phyloP scores from a whole-genome alignment of 2,329 filamentous ascomycete species.

The Aureobasidium namibiae region DNA sequence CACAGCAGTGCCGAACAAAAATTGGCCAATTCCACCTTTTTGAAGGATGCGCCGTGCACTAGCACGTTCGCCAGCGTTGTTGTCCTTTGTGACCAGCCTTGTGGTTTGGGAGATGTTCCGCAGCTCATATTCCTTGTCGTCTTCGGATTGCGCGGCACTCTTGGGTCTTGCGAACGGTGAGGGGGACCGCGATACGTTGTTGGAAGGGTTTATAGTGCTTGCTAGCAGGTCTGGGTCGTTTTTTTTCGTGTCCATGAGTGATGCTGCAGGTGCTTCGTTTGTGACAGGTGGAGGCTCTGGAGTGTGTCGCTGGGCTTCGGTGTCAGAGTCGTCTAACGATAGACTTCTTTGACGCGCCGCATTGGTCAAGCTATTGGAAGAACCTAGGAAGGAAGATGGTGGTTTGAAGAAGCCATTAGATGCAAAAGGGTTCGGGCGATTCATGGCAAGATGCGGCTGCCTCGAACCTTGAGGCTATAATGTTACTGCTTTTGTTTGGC shows the following conservation, averaged over 20 bases:
- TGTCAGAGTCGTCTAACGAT: slow-evolving; percentile 32
- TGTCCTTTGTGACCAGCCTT: slow-evolving; percentile 29
- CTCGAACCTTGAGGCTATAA: background rate
- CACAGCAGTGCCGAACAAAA: slow-evolving; percentile 38
- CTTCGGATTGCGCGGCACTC: slow-evolving; percentile 37
- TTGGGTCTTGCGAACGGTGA: slow-evolving; percentile 36
- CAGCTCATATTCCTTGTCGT: slow-evolving; percentile 37
- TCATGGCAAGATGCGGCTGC: slow-evolving; percentile 15
- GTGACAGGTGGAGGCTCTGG: slow-evolving; percentile 15
- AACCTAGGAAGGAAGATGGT: slow-evolving; percentile 29
- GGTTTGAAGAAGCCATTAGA: slow-evolving; percentile 29
- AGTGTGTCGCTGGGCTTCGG: slow-evolving; percentile 20
- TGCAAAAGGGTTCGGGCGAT: slow-evolving; percentile 18
- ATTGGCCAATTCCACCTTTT: slow-evolving; percentile 39
- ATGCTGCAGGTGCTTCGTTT: background rate
- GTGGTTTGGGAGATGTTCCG: slow-evolving; percentile 28
- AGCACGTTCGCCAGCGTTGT: slow-evolving; percentile 25
- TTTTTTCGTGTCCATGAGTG: slow-evolving; percentile 19
- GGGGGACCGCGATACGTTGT: slow-evolving; percentile 37
- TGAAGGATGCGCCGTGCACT: slow-evolving; percentile 20
- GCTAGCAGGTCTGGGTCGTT: slow-evolving; percentile 17
- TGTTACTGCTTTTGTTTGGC: background rate
- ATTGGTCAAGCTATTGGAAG: slow-evolving; percentile 18
- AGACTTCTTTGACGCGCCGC: slow-evolving; percentile 14
- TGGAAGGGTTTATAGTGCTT: slow-evolving; percentile 31